Base-by-base conservation (phyloP, 208 protist genomes). In the Leptomonas pyrrhocoris region DNA sequence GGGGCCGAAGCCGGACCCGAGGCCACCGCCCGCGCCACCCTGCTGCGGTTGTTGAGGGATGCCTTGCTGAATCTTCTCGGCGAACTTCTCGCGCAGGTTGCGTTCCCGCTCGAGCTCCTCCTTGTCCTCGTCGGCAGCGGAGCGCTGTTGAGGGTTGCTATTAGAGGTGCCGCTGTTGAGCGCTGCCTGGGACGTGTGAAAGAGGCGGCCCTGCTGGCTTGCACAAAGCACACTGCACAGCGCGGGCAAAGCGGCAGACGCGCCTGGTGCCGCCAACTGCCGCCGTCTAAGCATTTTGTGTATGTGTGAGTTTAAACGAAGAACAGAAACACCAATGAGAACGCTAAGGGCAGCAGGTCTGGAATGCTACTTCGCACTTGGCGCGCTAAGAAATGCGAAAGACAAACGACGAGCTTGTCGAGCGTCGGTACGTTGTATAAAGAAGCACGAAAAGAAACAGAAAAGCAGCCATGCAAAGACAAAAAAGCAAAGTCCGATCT, bases 61-160 rank as follows among this genome's bases (percentile, higher is more conserved):
- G 36, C 74, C 73, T 51, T 83, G 74, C 46, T 90, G 79, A 23
- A 94, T 83, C 59, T 94, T 96, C 68, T 86, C 56, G 25, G 86
- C 83, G 76, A 94, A 96, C 23, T 73, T 82, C 62, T 91, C 86
- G 21, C 91, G 91, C 65, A 96, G 68, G 13, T 51, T 51, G 2
- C 82, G 77, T 66, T 96, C 91, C 48, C 88, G 81, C 76, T 96
- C 88, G 12, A 93, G 68, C 69, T 96, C 88, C 59, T 94, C 86
- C 27, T 73, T 78, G 62, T 96, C 91, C 64, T 96, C 91, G 11
- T 92, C 84, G 8, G 67, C 77, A 7, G 83, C 67, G 6, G 84
- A 60, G 19, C 77, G 81, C 68, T 71, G 74, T n/a, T 49, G 23
- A 19, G 62, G 21, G 48, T 23, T 63, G 40, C 34, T 64, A 34